These are phyloP conservation scores for Calocera cornea DNA, from an alignment of 768 basidiomycete genomes.

Conservation along the genomic window DNA sequence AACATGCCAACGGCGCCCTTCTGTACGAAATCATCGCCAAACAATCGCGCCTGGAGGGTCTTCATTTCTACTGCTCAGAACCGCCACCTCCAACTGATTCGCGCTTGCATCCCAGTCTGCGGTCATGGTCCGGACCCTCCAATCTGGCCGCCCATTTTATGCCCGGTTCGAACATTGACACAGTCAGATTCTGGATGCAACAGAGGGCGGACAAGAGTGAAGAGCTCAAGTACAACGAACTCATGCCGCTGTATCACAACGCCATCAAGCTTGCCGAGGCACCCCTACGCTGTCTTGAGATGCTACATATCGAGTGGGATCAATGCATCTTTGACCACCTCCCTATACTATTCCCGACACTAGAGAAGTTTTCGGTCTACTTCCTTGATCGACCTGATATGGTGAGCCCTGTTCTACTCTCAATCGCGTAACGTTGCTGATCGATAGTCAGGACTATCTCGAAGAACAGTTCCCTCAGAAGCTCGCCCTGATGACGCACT, in stretches of 20 bases:
- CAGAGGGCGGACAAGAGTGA: background rate
- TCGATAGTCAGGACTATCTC: background rate
- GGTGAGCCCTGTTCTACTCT: background rate
- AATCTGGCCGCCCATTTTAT: background rate
- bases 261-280: background rate
- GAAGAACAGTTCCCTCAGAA: background rate
- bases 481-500: background rate
- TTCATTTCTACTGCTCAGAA: background rate
- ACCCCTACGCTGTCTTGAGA: background rate
- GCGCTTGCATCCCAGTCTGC: background rate
- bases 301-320: background rate
- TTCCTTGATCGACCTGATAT: background rate
- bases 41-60: background rate
- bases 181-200: background rate
- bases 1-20: background rate
- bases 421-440: background rate
- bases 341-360: background rate
- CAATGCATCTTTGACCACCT: background rate
- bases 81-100: background rate
- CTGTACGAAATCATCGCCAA: background rate
- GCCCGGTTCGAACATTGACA: background rate
- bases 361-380: background rate
- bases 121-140: background rate
- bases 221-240: background rate
- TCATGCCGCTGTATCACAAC: background rate